Base-by-base conservation (phyloP, 345 rosid species). In the Syzygium oleosum region DNA sequence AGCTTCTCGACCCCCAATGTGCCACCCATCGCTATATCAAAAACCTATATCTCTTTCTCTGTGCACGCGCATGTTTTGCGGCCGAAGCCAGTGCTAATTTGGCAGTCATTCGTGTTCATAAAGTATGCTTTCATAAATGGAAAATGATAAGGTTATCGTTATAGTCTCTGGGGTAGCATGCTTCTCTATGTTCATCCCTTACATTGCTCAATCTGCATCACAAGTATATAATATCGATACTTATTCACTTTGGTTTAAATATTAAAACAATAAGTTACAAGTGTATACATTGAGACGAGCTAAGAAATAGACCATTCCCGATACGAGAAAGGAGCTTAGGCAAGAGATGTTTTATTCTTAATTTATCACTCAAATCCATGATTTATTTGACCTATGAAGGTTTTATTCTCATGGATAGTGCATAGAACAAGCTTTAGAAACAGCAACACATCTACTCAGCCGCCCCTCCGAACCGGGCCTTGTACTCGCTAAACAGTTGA, bases 401-500 rank as follows among this genome's bases (percentile, higher is more conserved):
- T 73, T 73, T 19, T 38, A 34, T 73, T 73, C 80, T 73, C 49
- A 19, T 73, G 80, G 49, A 73, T 73, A 10, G 80, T 73, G 19
- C 80, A 73, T 38, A 73, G 49, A 73, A 73, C 49, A 38, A 38
- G 80, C 14, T 38, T 43, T 73, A 22, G 80, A 21, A 73, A 38
- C 49, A 73, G 25, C 80, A 11, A 22, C 80, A 34, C 23, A 38
- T 38, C 27, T 73, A 73, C 80, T 38, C 38, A 19, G 80, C 12
- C 15, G 25, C 80, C 49, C 49, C 49, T 49, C 51, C 92, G 86
- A 92, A 93, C 86, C 91, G 90, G 34, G 97, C 96, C 92, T 95
- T 94, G 84, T 96, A 96, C 17, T 96, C 96, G 55, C 87, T 89
- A 95, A 95, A 96, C 0, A 96, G 93, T 87, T 94, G 95, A 84